Base-by-base conservation (phyloP, 441 rosid genomes). In the Erysimum cheiri region DNA sequence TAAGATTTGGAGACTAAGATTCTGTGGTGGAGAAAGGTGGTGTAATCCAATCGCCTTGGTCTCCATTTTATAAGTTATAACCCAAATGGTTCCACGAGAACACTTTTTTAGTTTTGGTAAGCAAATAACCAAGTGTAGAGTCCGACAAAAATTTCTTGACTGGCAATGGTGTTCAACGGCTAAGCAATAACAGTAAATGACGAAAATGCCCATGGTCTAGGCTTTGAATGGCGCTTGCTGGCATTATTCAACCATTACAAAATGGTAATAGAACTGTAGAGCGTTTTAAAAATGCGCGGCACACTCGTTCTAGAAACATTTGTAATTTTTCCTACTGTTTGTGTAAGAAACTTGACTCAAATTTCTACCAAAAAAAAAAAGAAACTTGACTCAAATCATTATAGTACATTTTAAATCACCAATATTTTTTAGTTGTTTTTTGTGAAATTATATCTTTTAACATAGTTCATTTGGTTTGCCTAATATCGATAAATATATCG, bases 31-130 rank as follows among this genome's bases (percentile, higher is more conserved):
- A 9, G 12, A 19, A 5, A 2, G 31, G 32, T 48, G 37, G 24
- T 9, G 14, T 26, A 41, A 17, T 12, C 52, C 12, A 6, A 39
- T 10, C 1, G 7, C 17, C 3, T 22, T 52, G 12, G 12, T 14
- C 54, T 67, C 53, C 71, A 29, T 67, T 67, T 40, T 65, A 54
- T 67, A 55, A 4, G 17, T 50, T 1, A 19, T 19, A 1, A n/a
- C n/a, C n/a, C 0, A 24, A 19, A n/a, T 4, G 35, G 49, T 3
- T 36, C 6, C 8, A 36, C 43, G 4, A 22, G 14, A 19, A 35
- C 15, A 29, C n/a, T 13, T 8, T 48, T 63, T 35, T 64, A 12
- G 59, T 22, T 50, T 49, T 64, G 69, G 69, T 36, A 64, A 50
- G 69, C 48, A 14, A 61, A 61, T 44, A 29, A 62, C 46, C 29